phyloP scores from a whole-genome alignment of 345 rosid genomes.

The Citropsis articulata region DNA sequence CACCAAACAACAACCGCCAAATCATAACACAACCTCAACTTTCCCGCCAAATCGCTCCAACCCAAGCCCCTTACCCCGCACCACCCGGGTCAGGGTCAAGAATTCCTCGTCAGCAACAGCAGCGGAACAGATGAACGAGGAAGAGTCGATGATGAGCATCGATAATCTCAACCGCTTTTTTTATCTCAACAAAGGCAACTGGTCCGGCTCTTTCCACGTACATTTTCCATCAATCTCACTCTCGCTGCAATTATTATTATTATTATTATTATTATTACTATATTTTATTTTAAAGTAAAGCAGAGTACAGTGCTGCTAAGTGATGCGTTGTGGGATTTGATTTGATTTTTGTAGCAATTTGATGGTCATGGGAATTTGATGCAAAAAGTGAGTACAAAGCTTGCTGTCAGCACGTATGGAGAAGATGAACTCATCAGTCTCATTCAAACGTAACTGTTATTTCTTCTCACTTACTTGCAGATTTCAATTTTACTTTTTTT shows the following conservation, averaged over 20 bases:
- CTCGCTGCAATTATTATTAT: too few relatives aligned
- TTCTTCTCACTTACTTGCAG: neutral
- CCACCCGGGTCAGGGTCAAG: constrained; percentile 33
- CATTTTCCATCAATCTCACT: neutral
- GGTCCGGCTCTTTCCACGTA: constrained; percentile 86
- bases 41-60: constrained; percentile 17
- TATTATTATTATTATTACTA: neutral
- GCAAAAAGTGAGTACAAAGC: constrained; percentile 68
- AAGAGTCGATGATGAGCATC: constrained; percentile 44
- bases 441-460: constrained; percentile 68
- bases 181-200: constrained; percentile 67
- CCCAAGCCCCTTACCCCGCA: constrained; percentile 9
- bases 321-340: neutral
- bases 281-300: too few relatives aligned
- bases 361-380: constrained; percentile 63
- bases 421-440: constrained; percentile 86
- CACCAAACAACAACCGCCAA: constrained; percentile 6
- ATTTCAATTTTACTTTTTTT: too few relatives aligned
- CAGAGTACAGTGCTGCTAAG: too few relatives aligned
- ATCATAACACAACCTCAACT: neutral
- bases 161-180: constrained; percentile 70
- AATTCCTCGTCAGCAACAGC: constrained; percentile 19
- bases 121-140: constrained; percentile 32
- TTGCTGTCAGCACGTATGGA: constrained; percentile 76
- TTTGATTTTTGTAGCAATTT: constrained; percentile 63